A percentile compares a stretch with the other conserved stretches of the same genome.
These are phyloP conservation scores for Tetrahymena thermophila DNA, from an alignment of 73 alveolate genomes.

Conservation along the genomic window DNA sequence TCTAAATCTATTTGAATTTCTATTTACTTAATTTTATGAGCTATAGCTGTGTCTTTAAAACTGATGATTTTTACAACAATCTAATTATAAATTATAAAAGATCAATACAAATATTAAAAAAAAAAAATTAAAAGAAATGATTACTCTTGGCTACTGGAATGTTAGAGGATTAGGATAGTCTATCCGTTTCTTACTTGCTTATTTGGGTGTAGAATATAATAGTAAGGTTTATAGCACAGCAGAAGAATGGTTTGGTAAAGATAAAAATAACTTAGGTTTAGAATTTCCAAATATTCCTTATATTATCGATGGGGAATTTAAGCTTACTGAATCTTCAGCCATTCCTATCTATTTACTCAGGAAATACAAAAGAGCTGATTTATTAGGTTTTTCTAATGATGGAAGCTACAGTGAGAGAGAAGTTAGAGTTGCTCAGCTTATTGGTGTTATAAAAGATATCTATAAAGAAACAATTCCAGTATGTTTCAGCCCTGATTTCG, in stretches of 20 bases:
- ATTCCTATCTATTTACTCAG: not conserved
- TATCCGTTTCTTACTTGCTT: not conserved
- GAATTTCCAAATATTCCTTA: conserved; percentile 40
- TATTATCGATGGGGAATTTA: conserved; percentile 29
- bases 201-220: not conserved
- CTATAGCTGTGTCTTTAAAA: no score
- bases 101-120: not conserved
- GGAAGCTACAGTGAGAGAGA: not conserved
- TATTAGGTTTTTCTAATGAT: not conserved
- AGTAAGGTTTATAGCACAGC: not conserved
- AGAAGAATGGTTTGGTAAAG: conserved; percentile 8
- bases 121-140: not conserved
- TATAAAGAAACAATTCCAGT: not conserved
- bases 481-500: not conserved
- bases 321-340: conserved; percentile 26
- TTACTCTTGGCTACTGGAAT: not conserved
- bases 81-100: not conserved
- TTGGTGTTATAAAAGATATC: not conserved
- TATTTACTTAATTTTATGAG: no score
- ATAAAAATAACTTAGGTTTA: conserved; percentile 1
- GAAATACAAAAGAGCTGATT: not conserved
- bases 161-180: not conserved
- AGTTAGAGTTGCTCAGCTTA: not conserved
- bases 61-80: not conserved
- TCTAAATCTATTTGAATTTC: no score